Percentiles rank a stretch among this genome's conserved stretches.
Evolutionary conservation across 148 eudicot genomes (phyloP).

Genomic region (Amaranthus palmeri): DNA sequence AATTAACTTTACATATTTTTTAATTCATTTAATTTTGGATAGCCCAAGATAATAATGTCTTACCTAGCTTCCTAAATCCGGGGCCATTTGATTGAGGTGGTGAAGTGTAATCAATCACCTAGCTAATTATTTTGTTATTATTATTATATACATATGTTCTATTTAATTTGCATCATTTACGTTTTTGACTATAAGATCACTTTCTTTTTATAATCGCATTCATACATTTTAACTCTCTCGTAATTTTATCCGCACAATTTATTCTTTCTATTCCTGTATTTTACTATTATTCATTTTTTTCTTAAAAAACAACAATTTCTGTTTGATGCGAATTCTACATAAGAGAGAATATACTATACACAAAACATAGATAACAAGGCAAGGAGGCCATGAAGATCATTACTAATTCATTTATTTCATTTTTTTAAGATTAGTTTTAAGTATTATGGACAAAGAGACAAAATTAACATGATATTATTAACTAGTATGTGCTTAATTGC

Average conservation of each 20-base stretch:
- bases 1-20: neutral
- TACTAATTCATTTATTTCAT: neutral
- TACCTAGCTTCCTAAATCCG: slow-evolving; percentile 19
- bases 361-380: neutral
- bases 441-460: slow-evolving; percentile 8
- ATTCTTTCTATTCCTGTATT: too few relatives aligned
- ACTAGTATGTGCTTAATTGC: too few relatives aligned
- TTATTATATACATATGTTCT: too few relatives aligned
- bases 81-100: slow-evolving; percentile 16
- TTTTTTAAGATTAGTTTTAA: neutral
- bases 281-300: too few relatives aligned
- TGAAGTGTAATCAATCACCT: slow-evolving; percentile 20
- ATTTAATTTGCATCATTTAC: too few relatives aligned
- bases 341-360: too few relatives aligned
- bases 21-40: slow-evolving; percentile 1
- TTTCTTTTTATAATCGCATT: too few relatives aligned
- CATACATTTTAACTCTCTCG: too few relatives aligned
- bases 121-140: neutral
- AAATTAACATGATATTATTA: slow-evolving; percentile 3
- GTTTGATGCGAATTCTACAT: too few relatives aligned
- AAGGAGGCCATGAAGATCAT: neutral
- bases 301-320: too few relatives aligned
- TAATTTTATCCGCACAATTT: too few relatives aligned
- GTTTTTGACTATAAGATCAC: too few relatives aligned
- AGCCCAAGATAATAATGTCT: slow-evolving; percentile 11